These are phyloP conservation scores for Hortiboletus rubellus DNA, from an alignment of 1,284 basidiomycete genomes.

Conservation along the genomic window DNA sequence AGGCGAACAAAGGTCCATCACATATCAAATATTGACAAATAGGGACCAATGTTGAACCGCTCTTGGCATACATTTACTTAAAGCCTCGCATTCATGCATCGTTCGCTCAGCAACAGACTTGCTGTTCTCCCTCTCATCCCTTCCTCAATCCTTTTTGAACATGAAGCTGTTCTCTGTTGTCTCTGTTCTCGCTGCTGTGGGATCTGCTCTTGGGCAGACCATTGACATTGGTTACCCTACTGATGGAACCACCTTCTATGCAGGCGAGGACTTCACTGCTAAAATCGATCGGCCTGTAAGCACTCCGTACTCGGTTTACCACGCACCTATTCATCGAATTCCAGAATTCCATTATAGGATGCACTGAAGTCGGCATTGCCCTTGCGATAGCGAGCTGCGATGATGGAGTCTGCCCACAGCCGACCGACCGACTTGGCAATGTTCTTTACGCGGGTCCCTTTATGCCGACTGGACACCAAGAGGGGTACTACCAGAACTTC, in stretches of 20 bases:
- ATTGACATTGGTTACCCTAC: conserved; percentile 29
- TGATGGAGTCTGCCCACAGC: conserved; percentile 25
- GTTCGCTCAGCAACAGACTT: neutral
- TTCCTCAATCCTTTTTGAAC: neutral
- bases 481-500: conserved; percentile 35
- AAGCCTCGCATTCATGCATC: neutral
- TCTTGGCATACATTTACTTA: neutral
- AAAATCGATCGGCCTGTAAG: conserved; percentile 27
- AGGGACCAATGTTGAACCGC: neutral
- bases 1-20: too few species aligned
- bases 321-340: neutral
- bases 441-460: conserved; percentile 34
- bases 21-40: too few species aligned
- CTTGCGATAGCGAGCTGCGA: conserved; percentile 27
- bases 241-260: conserved; percentile 13
- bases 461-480: conserved; percentile 22
- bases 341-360: conserved; percentile 23
- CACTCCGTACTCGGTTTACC: neutral
- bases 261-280: conserved; percentile 19
- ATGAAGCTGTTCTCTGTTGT: conserved; percentile 21
- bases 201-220: conserved; percentile 27
- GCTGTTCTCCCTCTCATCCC: neutral
- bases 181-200: conserved; percentile 10
- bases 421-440: conserved; percentile 21
- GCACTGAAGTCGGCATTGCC: conserved; percentile 34